phyloP scores from a whole-genome alignment of 345 rosid species.

The Eucalyptus guilfoylei region DNA sequence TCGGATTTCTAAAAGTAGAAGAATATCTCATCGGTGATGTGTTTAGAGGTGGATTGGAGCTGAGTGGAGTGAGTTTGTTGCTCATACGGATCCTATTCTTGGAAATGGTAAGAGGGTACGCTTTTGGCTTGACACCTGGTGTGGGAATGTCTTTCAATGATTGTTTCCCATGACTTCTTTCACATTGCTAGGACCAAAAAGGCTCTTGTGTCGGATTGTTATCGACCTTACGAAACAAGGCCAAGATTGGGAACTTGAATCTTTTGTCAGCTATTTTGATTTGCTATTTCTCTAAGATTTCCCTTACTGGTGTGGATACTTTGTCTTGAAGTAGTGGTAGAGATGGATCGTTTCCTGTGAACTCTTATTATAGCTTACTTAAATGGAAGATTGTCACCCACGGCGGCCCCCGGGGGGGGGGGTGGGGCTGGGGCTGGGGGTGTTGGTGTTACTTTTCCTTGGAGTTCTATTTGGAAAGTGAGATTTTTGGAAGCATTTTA shows the following conservation, averaged over 20 bases:
- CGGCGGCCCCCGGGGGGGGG: too few relatives aligned
- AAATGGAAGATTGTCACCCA: background rate
- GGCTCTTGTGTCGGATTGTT: background rate
- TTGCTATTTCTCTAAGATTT: background rate
- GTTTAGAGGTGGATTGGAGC: background rate
- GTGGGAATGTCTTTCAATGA: background rate
- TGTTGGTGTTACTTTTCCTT: background rate
- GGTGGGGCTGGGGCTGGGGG: too few relatives aligned
- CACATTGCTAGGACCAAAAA: background rate
- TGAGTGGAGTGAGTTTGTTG: background rate
- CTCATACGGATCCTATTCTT: background rate
- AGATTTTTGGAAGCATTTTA: background rate
- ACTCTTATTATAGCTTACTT: background rate
- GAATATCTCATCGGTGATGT: background rate
- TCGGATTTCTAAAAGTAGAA: background rate
- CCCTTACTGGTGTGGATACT: background rate
- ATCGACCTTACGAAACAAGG: background rate
- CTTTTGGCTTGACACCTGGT: background rate
- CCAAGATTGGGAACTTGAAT: background rate
- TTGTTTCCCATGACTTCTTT: background rate
- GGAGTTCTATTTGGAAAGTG: background rate
- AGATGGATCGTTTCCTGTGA: background rate
- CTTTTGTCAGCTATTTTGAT: background rate
- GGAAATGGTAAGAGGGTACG: background rate
- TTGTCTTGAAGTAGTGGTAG: background rate